phyloP scores from a whole-genome alignment of 352 stramenopile genomes.

The Saprolegnia diclina region DNA sequence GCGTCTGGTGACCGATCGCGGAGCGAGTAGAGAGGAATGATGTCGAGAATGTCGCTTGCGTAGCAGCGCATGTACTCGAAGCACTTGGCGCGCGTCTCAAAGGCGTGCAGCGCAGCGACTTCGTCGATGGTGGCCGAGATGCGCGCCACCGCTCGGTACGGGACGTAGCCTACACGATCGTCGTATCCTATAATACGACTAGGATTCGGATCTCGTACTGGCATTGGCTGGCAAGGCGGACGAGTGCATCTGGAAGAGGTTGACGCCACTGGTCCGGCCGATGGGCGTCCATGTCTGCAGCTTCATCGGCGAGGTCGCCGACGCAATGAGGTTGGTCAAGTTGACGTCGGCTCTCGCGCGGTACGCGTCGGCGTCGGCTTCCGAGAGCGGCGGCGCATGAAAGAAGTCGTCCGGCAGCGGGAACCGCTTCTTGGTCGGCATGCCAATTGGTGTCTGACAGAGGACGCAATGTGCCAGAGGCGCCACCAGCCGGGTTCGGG shows the following conservation, averaged over 20 bases:
- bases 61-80: background rate
- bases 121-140: background rate
- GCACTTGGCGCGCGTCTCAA: background rate
- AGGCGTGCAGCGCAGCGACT: background rate
- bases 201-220: background rate
- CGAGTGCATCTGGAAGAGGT: constrained; percentile 6
- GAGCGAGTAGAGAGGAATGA: constrained; percentile 15
- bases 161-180: background rate
- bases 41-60: constrained; percentile 1
- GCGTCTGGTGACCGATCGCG: background rate
- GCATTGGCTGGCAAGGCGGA: background rate
- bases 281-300: background rate
- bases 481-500: background rate
- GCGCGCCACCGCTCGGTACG: background rate
- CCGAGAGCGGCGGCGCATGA: background rate
- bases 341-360: background rate
- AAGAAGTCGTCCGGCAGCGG: constrained; percentile 15
- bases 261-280: background rate
- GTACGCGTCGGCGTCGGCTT: background rate
- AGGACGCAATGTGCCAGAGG: background rate
- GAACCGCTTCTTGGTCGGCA: background rate
- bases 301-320: background rate
- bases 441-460: background rate
- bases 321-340: constrained; percentile 3
- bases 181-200: background rate